A percentile compares a stretch with the other conserved stretches of the same genome.
These are phyloP conservation scores for Xylariaceae sp. DNA, from an alignment of 2,329 filamentous ascomycete genomes.

Conservation along the genomic window DNA sequence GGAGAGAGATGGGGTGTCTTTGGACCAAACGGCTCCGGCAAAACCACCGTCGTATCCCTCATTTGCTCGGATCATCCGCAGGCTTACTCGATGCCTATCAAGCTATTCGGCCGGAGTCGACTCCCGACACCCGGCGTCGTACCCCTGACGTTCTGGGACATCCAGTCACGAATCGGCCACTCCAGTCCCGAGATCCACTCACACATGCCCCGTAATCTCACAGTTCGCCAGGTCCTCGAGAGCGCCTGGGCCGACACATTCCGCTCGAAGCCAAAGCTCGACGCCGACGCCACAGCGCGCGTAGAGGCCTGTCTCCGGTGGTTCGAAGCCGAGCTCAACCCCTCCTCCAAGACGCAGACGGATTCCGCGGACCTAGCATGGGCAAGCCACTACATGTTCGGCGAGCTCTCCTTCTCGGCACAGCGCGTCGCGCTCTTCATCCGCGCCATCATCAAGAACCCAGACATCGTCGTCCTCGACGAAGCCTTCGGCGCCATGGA, in stretches of 20 bases:
- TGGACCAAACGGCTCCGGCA: conserved; percentile 89
- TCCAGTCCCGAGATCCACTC: conserved; percentile 91
- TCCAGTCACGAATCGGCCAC: conserved; percentile 85
- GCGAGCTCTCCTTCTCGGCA: conserved; percentile 69
- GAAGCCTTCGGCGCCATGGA: conserved; percentile 88
- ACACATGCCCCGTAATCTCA: conserved; percentile 77
- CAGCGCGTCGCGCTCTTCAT: conserved; percentile 85
- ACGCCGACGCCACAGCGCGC: conserved; percentile 48
- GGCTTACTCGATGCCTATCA: conserved; percentile 82
- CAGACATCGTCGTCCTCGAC: conserved; percentile 78
- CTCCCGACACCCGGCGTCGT: conserved; percentile 64
- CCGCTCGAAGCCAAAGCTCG: conserved; percentile 61
- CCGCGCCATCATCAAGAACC: conserved; percentile 71
- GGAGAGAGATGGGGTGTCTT: conserved; percentile 91
- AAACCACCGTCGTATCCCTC: conserved; percentile 88
- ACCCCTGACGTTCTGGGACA: conserved; percentile 85
- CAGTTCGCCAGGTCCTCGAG: conserved; percentile 68
- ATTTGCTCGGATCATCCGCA: conserved; percentile 96
- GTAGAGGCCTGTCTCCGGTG: conserved; percentile 67
- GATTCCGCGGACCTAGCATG: conserved; percentile 44
- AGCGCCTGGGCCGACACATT: conserved; percentile 91
- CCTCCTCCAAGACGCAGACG: conserved; percentile 34
- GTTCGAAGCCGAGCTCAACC: conserved; percentile 76
- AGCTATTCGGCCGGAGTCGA: conserved; percentile 75
- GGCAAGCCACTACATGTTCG: conserved; percentile 64